phyloP scores from a whole-genome alignment of 306 rosid genomes.

The Senna siamea region DNA sequence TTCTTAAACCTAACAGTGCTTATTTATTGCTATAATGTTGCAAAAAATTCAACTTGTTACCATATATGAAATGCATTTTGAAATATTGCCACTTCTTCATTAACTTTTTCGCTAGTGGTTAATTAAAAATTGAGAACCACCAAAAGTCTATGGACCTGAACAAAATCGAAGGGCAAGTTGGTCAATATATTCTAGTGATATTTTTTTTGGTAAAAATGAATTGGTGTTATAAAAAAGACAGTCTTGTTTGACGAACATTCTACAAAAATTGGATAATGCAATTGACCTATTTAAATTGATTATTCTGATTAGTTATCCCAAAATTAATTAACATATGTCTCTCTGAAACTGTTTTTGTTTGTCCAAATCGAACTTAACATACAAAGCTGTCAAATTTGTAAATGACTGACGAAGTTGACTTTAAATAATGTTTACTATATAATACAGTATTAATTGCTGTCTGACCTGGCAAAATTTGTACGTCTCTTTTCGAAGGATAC shows the following conservation, averaged over 20 bases:
- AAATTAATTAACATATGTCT: constrained; percentile 19
- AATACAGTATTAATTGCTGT: too few relatives aligned
- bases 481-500: constrained; percentile 7
- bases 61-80: too few relatives aligned
- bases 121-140: background rate
- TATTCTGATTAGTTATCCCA: constrained; percentile 5
- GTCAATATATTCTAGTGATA: too few relatives aligned
- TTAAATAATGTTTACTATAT: background rate
- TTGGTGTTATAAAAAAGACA: too few relatives aligned
- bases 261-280: constrained; percentile 36
- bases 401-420: constrained; percentile 33
- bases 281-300: too few relatives aligned
- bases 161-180: too few relatives aligned
- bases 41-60: too few relatives aligned
- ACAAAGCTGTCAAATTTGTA: background rate
- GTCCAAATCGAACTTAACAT: constrained; percentile 18
- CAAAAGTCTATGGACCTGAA: background rate
- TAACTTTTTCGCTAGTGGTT: too few relatives aligned
- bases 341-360: constrained; percentile 14
- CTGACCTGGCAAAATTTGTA: constrained; percentile 40
- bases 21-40: too few relatives aligned
- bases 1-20: too few relatives aligned
- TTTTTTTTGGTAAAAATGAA: too few relatives aligned
- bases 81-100: too few relatives aligned
- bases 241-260: constrained; percentile 44